Base-by-base conservation (phyloP, 768 basidiomycete species). In the Rhodotorula babjevae region DNA sequence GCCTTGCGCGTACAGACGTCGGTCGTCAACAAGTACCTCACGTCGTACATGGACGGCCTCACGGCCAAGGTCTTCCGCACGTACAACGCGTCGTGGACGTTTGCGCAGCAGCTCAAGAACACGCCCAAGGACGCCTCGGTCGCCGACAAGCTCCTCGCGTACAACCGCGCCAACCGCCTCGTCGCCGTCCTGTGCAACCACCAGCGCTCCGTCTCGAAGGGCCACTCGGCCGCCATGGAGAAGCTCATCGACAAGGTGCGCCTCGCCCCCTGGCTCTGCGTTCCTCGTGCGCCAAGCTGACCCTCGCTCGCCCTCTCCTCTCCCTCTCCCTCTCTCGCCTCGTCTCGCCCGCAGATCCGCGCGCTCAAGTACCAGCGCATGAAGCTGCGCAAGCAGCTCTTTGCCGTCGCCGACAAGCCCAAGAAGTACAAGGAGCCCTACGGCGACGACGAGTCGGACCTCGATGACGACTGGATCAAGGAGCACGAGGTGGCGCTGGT, bases 51-150 rank as follows among this genome's bases (percentile, higher is more conserved):
- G 96, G 91, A 93, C 73, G 96, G 96, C 27, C 85, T 99, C 40
- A 95, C 96, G 0, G 96, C 96, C 69, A 99, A 99, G 81, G 96
- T 99, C 40, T 99, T 99, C 85, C 95, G 96, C 92, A 99, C 96
- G 63, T 99, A 91, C 84, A 99, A 99, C 79, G 96, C 96, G 33
- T 98, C 96, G 36, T 88, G 87, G 80, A 96, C 95, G 4, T 96
- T 98, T 84, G 93, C 98, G 80, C 85, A 90, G 58, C 88, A 95
- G 73, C 84, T 98, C 71, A 91, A 94, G 77, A 85, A 88, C 73
- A 89, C 86, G 15, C 87, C 87, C 6, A 83, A 84, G 76, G 83
- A 87, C 76, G 88, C 87, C 2, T 88, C 90, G 5, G 84, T 92
- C n/a, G 91, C 93, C 78, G 95, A 99, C 84, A 97, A 96, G 83